Base-by-base conservation (phyloP, 2,329 filamentous ascomycete genomes). In the Lecanicillium sp. region DNA sequence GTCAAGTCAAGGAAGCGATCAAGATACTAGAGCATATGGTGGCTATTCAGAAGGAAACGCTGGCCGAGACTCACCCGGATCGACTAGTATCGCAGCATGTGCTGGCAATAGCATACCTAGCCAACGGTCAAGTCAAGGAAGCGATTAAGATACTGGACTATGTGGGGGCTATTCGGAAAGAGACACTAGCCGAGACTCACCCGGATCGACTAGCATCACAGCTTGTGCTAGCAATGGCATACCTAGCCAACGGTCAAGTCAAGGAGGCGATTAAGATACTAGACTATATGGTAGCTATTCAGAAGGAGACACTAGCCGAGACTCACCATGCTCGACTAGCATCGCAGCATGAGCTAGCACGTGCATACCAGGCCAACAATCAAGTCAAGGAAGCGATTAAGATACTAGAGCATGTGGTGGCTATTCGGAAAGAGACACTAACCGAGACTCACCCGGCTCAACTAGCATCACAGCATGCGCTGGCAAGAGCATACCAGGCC, bases 71-170 rank as follows among this genome's bases (percentile, higher is more conserved):
- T 33, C 27, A 49, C 42, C 44, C 36, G n/a, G 3, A 2, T 40
- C 49, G 44, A 41, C 37, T 44, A 23, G 20, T 19, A 40, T 43
- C 39, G 12, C 39, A 51, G 17, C 40, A 42, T 15, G 15, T 9
- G 32, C 35, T 48, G 14, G 39, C 35, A 27, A 14, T 29, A 9
- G 40, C 40, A 15, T 46, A 59, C 30, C 10, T 19, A 30, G 39
- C 40, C 37, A 44, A 59, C 40, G 55, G 55, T 20, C 55, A 58
- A 46, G 40, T 55, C 20, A 48, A 55, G 46, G 43, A 57, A 33
- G 58, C 58, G 15, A 33, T 60, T 15, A 23, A 24, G 30, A 47
- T 60, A 23, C 52, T 60, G 14, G 53, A 60, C 49, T 51, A 57
- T 5, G 54, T 60, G 20, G 53, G 59, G 9, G 44, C 36, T 17